phyloP scores from a whole-genome alignment of 345 rosid species.

The Erysimum cheiranthoides region DNA sequence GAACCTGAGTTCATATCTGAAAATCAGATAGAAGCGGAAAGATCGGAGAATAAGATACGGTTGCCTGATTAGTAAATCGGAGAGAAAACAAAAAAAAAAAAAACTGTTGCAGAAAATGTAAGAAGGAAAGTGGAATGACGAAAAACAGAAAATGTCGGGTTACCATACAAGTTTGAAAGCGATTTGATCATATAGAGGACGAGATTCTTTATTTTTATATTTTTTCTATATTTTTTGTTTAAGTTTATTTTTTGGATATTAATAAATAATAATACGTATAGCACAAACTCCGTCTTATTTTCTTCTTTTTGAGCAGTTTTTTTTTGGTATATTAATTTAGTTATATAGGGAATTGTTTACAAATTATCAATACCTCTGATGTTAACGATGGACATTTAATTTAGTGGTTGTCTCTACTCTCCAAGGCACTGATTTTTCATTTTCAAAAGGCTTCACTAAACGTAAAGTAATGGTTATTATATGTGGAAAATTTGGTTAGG shows the following conservation, averaged over 20 bases:
- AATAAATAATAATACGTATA: too few species aligned
- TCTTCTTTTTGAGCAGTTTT: not conserved
- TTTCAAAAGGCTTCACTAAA: constrained; percentile 18
- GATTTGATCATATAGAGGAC: constrained; percentile 22
- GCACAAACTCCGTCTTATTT: not conserved
- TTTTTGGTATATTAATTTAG: not conserved
- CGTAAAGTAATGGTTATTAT: constrained; percentile 20
- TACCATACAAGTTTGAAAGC: constrained; percentile 38
- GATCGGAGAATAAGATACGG: constrained; percentile 28
- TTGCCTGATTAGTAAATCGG: not conserved
- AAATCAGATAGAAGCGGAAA: constrained; percentile 28
- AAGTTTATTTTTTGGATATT: not conserved
- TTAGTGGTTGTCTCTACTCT: constrained; percentile 33
- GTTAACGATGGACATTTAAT: constrained; percentile 20
- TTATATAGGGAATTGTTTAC: constrained; percentile 24
- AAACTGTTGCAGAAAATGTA: not conserved
- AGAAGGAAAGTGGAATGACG: not conserved
- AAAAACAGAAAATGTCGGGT: constrained; percentile 33
- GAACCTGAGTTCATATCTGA: constrained; percentile 35
- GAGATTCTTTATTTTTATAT: not conserved
- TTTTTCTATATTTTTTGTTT: too few species aligned
- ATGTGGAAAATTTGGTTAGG: not conserved
- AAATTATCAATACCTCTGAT: not conserved
- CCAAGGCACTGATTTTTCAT: constrained; percentile 10
- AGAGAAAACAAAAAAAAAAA: not conserved